Base-by-base conservation (phyloP, 805 yeast genomes). In the Yarrowia keelungensis region DNA sequence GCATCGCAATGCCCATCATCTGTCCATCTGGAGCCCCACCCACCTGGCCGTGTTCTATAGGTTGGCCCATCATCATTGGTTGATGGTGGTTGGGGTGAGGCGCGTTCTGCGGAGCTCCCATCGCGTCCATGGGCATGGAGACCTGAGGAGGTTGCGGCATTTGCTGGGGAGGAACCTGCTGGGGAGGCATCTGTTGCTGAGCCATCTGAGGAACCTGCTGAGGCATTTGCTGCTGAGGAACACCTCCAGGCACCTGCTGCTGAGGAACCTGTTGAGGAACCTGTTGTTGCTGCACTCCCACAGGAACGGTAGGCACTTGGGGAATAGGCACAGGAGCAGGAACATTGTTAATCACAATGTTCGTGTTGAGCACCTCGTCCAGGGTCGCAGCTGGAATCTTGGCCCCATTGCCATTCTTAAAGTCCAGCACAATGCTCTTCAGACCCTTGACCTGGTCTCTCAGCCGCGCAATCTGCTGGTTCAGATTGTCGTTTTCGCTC, bases 401-500 rank as follows among this genome's bases (percentile, higher is more conserved):
- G 56, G 54, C 56, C 2, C 67, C 67, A 14, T 49, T 47, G n/a
- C 67, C 67, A 16, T 49, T 62, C 47, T 62, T 62, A 45, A 62
- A 62, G 32, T 62, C 67, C 54, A 49, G 9, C 7, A 62, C 56
- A 41, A 62, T 62, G 38, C 41, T 32, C 47, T 62, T 62, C 14
- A 62, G 56, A 7, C 56, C 54, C 56, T 83, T 72, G 15, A 89
- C 80, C 73, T 87, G 90, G 59, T 87, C 89, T 45, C 88, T 80
- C 68, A 90, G 77, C 42, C 81, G 82, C n/a, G 80, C 79, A 8
- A 88, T 84, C 70, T 90, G 89, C 2, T 80, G 78, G 14, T 87
- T 83, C 64, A 92, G 78, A 49, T 86, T 86, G 26, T 89, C 85
- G 77, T 90, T 92, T 71, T 92, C 93, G 11, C 82, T 77, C 16